Percentiles rank a stretch among this genome's conserved stretches.
Evolutionary conservation across 2,329 filamentous ascomycete genomes (phyloP).

Genomic region (Diaporthe destruens): DNA sequence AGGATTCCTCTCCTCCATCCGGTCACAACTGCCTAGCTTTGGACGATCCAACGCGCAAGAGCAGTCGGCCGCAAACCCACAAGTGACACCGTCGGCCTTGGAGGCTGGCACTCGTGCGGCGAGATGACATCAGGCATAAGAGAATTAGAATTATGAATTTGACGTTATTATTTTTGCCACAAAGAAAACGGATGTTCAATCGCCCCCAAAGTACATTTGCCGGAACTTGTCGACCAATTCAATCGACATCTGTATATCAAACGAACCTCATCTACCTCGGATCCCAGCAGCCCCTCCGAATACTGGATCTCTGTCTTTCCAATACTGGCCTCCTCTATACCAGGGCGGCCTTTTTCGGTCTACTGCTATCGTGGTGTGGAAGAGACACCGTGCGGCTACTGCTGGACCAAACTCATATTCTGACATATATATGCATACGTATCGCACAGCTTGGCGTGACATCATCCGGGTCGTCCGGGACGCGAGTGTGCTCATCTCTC

Average conservation of each 20-base stretch:
- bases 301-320: not conserved
- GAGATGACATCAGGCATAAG: constrained; percentile 32
- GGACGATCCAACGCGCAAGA: constrained; percentile 38
- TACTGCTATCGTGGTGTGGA: not conserved
- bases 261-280: not conserved
- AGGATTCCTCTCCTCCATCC: constrained; percentile 40
- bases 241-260: constrained; percentile 38
- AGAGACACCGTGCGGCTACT: not conserved
- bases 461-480: not conserved
- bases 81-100: constrained; percentile 51
- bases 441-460: not conserved
- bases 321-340: too few relatives aligned
- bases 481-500: not conserved
- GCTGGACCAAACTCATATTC: constrained; percentile 23
- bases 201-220: not conserved
- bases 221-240: constrained; percentile 9
- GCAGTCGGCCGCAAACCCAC: constrained; percentile 47
- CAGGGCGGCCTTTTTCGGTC: not conserved
- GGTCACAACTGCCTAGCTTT: constrained; percentile 36
- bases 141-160: constrained; percentile 35
- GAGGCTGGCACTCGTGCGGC: constrained; percentile 49
- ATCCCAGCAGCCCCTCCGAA: constrained; percentile 23
- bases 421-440: constrained; percentile 10
- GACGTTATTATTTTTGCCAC: constrained; percentile 22
- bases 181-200: not conserved